Evolutionary conservation across 257 asterid genomes (phyloP), one percentile per base, ranked within the genome.

Genomic region (Parsonsia alboflavescens): DNA sequence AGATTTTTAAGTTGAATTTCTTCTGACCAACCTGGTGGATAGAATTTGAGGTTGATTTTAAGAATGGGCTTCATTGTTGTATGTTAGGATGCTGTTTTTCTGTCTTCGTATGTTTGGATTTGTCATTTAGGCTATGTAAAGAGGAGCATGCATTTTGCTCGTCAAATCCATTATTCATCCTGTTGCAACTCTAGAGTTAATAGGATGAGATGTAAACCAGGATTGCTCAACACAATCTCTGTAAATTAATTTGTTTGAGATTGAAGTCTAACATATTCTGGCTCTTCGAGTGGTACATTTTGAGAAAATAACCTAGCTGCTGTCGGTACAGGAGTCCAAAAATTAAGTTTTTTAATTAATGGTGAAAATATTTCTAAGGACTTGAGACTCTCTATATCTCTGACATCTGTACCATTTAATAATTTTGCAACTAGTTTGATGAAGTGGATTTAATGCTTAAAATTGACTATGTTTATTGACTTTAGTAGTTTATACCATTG

Each of bases 381-480:
- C 7, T 44, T 68, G 4, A 46, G 28, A 28, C 12, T 12, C 10
- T 41, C 8, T 66, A n/a, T 7, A 52, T 66, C 7, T 0, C 48
- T 68, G 48, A 19, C 46, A 7, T 54, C 36, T 9, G 0, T 15
- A 54, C 49, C 49, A 19, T 75, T 52, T 73, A 64, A 45, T 57
- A 28, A 41, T 22, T 57, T 46, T 76, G 76, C 70, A 36, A 54
- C 71, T 73, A 42, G 49, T 26, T 42, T 11, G 46, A 74, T 42
- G 16, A 6, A 13, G 21, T 75, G 62, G 41, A 33, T 24, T 53
- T 74, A 8, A 30, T 48, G 5, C 28, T 28, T 33, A 24, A 10
- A 62, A 30, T 62, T 30, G 64, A 30, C 36, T 17, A 67, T 48
- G 67, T 33, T 16, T 79, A 17, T 46, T 19, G 17, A 26, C 52